Percentiles rank a stretch among this genome's conserved stretches.
Evolutionary conservation across 345 rosid genomes (phyloP).

Genomic region (Brassica juncea): DNA sequence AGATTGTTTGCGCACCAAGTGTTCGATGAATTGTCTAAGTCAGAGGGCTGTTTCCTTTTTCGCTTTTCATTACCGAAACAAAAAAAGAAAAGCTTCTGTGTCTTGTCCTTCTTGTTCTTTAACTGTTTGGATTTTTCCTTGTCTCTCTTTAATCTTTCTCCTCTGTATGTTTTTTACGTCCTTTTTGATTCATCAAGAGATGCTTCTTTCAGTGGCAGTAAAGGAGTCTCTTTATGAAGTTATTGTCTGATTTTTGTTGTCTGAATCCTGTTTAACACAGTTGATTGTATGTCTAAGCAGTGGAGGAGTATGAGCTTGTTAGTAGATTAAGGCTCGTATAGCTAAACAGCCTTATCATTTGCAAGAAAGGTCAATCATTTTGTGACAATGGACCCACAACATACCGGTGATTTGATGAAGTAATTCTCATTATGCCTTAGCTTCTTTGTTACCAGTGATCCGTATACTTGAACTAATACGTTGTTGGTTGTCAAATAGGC

Average conservation of each 20-base stretch:
- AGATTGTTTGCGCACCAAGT: conserved; percentile 36
- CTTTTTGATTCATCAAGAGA: conserved; percentile 30
- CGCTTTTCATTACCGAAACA: background rate
- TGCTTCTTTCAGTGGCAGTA: conserved; percentile 7
- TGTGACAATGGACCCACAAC: conserved; percentile 36
- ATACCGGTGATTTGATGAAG: conserved; percentile 29
- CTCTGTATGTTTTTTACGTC: conserved; percentile 20
- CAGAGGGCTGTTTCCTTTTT: background rate
- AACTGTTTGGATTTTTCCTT: conserved; percentile 27
- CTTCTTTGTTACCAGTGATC: conserved; percentile 3
- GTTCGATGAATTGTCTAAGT: conserved; percentile 41
- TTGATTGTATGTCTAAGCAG: background rate
- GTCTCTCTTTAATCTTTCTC: background rate
- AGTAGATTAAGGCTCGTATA: no score
- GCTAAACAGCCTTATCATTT: background rate
- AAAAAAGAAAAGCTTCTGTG: conserved; percentile 8
- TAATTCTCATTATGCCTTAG: conserved; percentile 9
- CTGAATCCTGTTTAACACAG: conserved; percentile 14
- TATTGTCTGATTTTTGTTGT: conserved; percentile 3
- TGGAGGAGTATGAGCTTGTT: no score
- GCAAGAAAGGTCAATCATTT: conserved; percentile 14
- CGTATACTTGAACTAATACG: background rate
- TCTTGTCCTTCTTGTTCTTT: conserved; percentile 35
- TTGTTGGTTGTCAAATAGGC: conserved; percentile 38
- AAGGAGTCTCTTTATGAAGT: conserved; percentile 11